Conservation (phyloP, 177 flowering plant species). For the Vitis hybrid region DNA sequence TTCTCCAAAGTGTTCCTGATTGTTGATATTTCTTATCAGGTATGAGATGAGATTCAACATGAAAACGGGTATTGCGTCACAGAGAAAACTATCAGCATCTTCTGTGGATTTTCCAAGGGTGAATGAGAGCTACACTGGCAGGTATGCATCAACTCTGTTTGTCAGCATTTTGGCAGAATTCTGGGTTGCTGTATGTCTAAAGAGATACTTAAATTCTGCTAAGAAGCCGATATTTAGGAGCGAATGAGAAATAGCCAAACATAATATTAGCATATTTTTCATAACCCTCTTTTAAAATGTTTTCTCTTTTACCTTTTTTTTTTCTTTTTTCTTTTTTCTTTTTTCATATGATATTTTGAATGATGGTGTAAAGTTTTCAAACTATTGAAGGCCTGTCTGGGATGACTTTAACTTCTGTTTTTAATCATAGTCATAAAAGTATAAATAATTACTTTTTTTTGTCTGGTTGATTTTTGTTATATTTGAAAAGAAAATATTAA, state of each 20-base stretch:
- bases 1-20: constrained; percentile 5
- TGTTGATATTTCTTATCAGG: constrained; percentile 32
- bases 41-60: constrained; percentile 95
- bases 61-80: constrained; percentile 80
- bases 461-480: too few relatives aligned
- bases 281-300: too few relatives aligned
- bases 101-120: constrained; percentile 92
- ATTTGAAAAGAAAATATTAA: too few relatives aligned
- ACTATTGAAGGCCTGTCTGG: too few relatives aligned
- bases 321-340: too few relatives aligned
- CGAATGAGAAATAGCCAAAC: neutral
- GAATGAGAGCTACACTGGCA: constrained; percentile 88
- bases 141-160: constrained; percentile 36
- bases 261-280: neutral
- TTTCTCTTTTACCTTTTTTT: too few relatives aligned
- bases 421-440: too few relatives aligned
- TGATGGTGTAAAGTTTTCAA: too few relatives aligned
- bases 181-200: neutral
- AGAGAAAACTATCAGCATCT: constrained; percentile 71
- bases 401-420: too few relatives aligned
- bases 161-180: neutral
- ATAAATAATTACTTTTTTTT: too few relatives aligned
- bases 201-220: neutral
- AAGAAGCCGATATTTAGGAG: neutral
- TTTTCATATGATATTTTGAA: too few relatives aligned